Evolutionary conservation across 1,139 yeast genomes (phyloP).

Genomic region (Pneumocystis canis): DNA sequence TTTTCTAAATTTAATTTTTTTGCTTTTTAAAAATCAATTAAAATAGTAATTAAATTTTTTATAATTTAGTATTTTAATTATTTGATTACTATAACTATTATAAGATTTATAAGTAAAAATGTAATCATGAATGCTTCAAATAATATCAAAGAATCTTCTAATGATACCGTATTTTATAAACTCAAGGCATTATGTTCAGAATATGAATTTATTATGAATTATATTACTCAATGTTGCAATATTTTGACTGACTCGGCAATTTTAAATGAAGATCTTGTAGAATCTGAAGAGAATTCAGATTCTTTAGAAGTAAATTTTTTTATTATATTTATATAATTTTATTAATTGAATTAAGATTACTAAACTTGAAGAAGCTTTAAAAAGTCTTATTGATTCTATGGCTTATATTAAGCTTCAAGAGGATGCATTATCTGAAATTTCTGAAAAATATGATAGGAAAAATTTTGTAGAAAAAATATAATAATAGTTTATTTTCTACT

Average conservation of each 20-base stretch:
- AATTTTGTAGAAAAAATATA: background rate
- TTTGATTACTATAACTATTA: background rate
- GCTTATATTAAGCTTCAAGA: background rate
- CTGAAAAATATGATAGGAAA: background rate
- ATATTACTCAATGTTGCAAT: background rate
- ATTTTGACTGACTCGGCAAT: background rate
- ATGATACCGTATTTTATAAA: background rate
- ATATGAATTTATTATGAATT: background rate
- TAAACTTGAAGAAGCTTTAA: constrained; percentile 1
- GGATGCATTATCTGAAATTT: background rate
- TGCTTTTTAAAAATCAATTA: too few species aligned
- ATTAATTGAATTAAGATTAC: background rate
- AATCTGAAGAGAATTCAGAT: background rate
- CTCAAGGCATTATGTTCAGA: background rate
- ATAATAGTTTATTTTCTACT: background rate
- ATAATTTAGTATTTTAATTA: background rate
- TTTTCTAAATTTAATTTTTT: too few species aligned
- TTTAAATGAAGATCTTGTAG: background rate
- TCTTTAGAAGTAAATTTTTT: background rate
- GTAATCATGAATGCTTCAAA: background rate
- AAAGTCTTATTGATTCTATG: constrained; percentile 1
- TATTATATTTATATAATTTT: background rate
- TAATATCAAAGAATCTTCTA: background rate
- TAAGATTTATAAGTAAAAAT: background rate
- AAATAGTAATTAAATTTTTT: too few species aligned